These are phyloP conservation scores for Biscogniauxia marginata DNA, from an alignment of 2,329 filamentous ascomycete species.

Conservation along the genomic window DNA sequence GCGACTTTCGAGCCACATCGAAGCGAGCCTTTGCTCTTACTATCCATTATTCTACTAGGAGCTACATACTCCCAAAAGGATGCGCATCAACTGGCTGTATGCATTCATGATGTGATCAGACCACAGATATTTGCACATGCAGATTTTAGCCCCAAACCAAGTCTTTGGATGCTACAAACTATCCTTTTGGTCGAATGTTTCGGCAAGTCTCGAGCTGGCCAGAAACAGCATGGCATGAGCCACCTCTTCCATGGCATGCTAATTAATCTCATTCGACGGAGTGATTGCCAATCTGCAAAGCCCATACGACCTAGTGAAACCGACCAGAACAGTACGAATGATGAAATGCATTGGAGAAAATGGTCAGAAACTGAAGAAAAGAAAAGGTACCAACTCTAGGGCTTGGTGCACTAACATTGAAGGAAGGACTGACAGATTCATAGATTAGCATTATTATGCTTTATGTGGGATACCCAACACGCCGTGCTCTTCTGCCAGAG, in stretches of 20 bases:
- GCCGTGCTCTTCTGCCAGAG: slow-evolving; percentile 65
- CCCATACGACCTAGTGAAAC: slow-evolving; percentile 20
- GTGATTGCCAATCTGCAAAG: slow-evolving; percentile 36
- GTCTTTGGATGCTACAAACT: slow-evolving; percentile 60
- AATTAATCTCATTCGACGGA: slow-evolving; percentile 38
- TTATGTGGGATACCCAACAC: slow-evolving; percentile 66
- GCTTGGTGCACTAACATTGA: background rate
- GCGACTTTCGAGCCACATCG: slow-evolving; percentile 53
- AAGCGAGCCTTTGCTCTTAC: slow-evolving; percentile 51
- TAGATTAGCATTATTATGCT: slow-evolving; percentile 53
- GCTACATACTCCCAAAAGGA: slow-evolving; percentile 60
- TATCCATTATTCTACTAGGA: slow-evolving; percentile 57
- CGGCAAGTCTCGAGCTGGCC: slow-evolving; percentile 61
- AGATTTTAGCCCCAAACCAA: slow-evolving; percentile 56
- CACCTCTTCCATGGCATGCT: slow-evolving; percentile 49
- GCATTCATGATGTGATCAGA: slow-evolving; percentile 59
- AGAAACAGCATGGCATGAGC: slow-evolving; percentile 62
- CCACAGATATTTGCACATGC: slow-evolving; percentile 58
- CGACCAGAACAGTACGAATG: slow-evolving; percentile 35
- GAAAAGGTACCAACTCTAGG: slow-evolving; percentile 42
- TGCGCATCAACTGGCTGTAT: slow-evolving; percentile 58
- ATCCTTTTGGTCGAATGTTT: slow-evolving; percentile 64
- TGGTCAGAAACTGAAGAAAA: slow-evolving; percentile 57
- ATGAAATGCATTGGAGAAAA: slow-evolving; percentile 49
- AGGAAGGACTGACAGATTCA: slow-evolving; percentile 25